Conservation (phyloP, 495 filamentous ascomycete species). For the Cercophora scortea region DNA sequence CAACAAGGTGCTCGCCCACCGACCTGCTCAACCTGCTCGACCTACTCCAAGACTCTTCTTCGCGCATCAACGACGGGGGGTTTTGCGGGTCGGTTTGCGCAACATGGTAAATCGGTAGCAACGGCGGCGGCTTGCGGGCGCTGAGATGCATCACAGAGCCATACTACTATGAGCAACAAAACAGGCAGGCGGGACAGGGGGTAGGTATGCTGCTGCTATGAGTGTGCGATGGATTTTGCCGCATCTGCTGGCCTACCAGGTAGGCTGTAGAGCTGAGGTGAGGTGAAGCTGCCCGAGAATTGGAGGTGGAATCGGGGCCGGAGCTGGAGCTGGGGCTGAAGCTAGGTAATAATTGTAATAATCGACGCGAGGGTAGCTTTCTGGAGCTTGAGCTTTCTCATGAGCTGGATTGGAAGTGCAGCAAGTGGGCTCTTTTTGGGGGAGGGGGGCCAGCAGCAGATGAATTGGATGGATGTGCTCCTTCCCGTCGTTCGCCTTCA, state of each 20-base stretch:
- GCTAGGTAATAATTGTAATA: not conserved
- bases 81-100: conserved; percentile 16
- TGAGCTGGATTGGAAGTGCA: not conserved
- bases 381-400: not conserved
- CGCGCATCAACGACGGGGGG: conserved; percentile 22
- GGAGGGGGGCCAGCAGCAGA: not conserved
- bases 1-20: conserved; percentile 18
- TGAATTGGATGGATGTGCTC: not conserved
- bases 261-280: not conserved
- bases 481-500: not conserved
- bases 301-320: not conserved
- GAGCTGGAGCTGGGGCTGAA: not conserved
- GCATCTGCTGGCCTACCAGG: not conserved
- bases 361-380: not conserved
- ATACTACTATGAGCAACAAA: conserved; percentile 11
- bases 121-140: conserved; percentile 11
- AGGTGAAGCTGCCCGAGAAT: not conserved
- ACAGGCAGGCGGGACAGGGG: conserved; percentile 1
- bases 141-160: conserved; percentile 28
- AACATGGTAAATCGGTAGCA: conserved; percentile 20
- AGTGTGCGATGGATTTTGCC: not conserved
- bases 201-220: not conserved
- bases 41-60: conserved; percentile 6
- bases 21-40: conserved; percentile 3
- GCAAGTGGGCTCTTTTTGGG: not conserved